phyloP scores from a whole-genome alignment of 2,329 filamentous ascomycete species.

The Aspergillus pseudoviridinutans region DNA sequence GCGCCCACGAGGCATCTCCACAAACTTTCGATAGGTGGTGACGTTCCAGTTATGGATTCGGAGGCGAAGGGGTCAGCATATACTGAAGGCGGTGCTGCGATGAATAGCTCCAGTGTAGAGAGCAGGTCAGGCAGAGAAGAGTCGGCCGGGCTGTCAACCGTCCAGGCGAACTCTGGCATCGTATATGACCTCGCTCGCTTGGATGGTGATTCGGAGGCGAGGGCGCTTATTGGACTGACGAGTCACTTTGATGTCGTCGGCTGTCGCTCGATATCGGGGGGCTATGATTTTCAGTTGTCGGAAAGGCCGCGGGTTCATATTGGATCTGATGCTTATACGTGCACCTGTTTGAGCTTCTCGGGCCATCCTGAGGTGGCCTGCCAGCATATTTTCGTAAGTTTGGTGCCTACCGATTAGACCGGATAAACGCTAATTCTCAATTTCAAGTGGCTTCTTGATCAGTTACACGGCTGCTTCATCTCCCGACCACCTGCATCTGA shows the following conservation, averaged over 20 bases:
- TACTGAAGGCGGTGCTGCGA: constrained; percentile 10
- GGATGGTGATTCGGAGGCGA: constrained; percentile 27
- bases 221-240: constrained; percentile 32
- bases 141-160: constrained; percentile 16
- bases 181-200: constrained; percentile 32
- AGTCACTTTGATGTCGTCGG: constrained; percentile 32
- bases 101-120: constrained; percentile 13
- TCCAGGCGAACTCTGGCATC: constrained; percentile 31
- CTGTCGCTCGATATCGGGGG: constrained; percentile 26
- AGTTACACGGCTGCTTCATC: constrained; percentile 35
- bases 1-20: constrained; percentile 37
- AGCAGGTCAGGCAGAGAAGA: constrained; percentile 15
- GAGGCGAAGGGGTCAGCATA: background rate
- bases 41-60: constrained; percentile 23
- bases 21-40: constrained; percentile 35
- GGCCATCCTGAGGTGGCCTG: constrained; percentile 30
- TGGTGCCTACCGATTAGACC: background rate
- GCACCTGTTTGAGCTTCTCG: constrained; percentile 35
- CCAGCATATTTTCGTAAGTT: constrained; percentile 42
- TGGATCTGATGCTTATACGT: constrained; percentile 25
- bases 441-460: constrained; percentile 39
- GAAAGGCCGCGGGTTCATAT: constrained; percentile 35
- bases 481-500: constrained; percentile 23
- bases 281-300: constrained; percentile 36
- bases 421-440: constrained; percentile 5